Conservation (phyloP, 192 early-diverging fungal genomes). For the Coemansia sp. region DNA sequence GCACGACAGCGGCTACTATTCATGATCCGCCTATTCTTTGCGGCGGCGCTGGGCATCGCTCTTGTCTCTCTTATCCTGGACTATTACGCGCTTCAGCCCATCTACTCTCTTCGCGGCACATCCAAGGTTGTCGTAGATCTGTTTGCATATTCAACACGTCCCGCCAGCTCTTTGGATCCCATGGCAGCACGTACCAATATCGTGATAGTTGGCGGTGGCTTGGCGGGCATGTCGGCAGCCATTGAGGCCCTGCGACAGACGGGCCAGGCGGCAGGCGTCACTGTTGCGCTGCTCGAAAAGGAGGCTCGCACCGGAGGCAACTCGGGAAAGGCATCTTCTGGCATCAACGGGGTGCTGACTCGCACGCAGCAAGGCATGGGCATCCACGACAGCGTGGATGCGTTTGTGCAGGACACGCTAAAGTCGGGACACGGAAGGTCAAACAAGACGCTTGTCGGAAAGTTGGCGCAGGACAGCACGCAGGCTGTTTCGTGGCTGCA, state of each 20-base stretch:
- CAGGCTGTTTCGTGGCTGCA: slow-evolving; percentile 94
- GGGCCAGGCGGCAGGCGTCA: slow-evolving; percentile 3
- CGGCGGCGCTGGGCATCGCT: not conserved
- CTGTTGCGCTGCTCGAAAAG: slow-evolving; percentile 39
- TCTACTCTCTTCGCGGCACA: slow-evolving; percentile 1
- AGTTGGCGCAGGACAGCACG: slow-evolving; percentile 83
- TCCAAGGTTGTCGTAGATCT: not conserved
- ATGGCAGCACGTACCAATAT: slow-evolving; percentile 27
- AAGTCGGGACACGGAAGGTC: slow-evolving; percentile 84
- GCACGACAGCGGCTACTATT: not conserved
- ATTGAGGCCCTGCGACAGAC: slow-evolving; percentile 42
- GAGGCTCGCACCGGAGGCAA: slow-evolving; percentile 68
- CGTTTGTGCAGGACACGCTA: slow-evolving; percentile 88
- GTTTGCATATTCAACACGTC: not conserved
- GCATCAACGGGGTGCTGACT: slow-evolving; percentile 95
- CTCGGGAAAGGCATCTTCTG: slow-evolving; percentile 97
- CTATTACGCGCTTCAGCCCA: slow-evolving; percentile 6
- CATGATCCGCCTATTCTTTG: slow-evolving; percentile 6
- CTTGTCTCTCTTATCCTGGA: slow-evolving; percentile 1
- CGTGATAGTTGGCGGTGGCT: slow-evolving; percentile 36
- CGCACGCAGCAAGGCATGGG: slow-evolving; percentile 72
- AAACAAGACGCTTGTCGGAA: slow-evolving; percentile 78
- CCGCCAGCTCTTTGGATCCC: not conserved
- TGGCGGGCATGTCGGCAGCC: slow-evolving; percentile 45
- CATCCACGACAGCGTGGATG: slow-evolving; percentile 80